Percentiles rank a stretch among this genome's conserved stretches.
Evolutionary conservation across 164 flowering plant species (phyloP).

Genomic region (Vitis riparia): DNA sequence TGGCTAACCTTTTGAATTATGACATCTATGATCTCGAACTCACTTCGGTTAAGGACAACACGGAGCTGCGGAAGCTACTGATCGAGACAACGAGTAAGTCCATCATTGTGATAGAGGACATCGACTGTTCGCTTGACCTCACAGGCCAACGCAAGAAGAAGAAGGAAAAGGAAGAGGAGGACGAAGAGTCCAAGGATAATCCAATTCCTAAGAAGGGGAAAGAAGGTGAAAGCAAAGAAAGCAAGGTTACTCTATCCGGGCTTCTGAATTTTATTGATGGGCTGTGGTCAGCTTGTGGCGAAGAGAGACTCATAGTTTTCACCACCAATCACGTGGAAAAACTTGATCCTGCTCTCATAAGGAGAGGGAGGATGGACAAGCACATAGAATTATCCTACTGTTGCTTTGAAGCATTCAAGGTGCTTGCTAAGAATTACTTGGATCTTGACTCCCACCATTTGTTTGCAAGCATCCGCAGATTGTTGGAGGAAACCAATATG

Average conservation of each 20-base stretch:
- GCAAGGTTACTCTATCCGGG: constrained; percentile 45
- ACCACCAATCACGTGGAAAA: constrained; percentile 43
- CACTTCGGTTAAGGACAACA: constrained; percentile 49
- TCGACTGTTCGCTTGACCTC: constrained; percentile 58
- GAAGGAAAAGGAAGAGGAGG: constrained; percentile 20
- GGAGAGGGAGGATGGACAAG: constrained; percentile 51
- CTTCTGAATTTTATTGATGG: constrained; percentile 34
- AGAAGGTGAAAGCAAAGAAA: constrained; percentile 2
- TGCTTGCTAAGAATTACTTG: constrained; percentile 45
- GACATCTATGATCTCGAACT: constrained; percentile 73
- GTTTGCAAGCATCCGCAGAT: constrained; percentile 16
- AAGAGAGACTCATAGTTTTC: constrained; percentile 36
- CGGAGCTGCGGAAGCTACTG: constrained; percentile 51
- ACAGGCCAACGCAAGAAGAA: constrained; percentile 39
- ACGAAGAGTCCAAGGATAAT: constrained; percentile 2
- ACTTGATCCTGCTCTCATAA: constrained; percentile 44
- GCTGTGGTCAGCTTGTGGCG: constrained; percentile 37
- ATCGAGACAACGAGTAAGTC: constrained; percentile 51
- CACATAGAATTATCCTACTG: constrained; percentile 48
- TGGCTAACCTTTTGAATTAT: constrained; percentile 56
- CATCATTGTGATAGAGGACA: constrained; percentile 66
- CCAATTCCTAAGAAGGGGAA: background rate
- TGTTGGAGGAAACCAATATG: constrained; percentile 28
- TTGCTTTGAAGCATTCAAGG: constrained; percentile 36
- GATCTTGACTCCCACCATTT: constrained; percentile 28